Percentiles rank a stretch among this genome's conserved stretches.
Conservation (phyloP, 257 asterid species). For the Oldenlandia corymbosa region DNA sequence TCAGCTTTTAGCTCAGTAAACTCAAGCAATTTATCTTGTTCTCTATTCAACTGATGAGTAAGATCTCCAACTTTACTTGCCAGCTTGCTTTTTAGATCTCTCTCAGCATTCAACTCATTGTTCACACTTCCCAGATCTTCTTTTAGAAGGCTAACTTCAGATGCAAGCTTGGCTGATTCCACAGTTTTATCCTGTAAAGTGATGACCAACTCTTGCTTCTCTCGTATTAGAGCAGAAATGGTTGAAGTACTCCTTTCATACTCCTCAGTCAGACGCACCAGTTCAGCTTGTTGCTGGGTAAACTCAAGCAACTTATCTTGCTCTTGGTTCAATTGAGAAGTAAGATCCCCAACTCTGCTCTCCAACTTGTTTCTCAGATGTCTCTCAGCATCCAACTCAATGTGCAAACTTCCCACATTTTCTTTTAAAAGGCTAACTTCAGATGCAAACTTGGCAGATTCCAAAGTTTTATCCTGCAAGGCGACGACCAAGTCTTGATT, state of each 20-base stretch:
- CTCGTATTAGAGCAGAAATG: slow-evolving; percentile 42
- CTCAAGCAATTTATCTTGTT: slow-evolving; percentile 30
- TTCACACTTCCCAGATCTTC: slow-evolving; percentile 41
- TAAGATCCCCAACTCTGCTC: slow-evolving; percentile 46
- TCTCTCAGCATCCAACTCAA: slow-evolving; percentile 45
- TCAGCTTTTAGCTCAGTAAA: slow-evolving; percentile 47
- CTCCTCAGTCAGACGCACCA: slow-evolving; percentile 51
- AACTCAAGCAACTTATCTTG: slow-evolving; percentile 32
- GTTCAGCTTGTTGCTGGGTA: slow-evolving; percentile 46
- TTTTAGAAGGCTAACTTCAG: slow-evolving; percentile 46
- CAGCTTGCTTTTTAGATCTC: slow-evolving; percentile 40
- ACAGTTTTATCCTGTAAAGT: slow-evolving; percentile 42
- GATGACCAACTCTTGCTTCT: slow-evolving; percentile 45
- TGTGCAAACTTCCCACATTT: slow-evolving; percentile 37
- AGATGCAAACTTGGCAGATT: slow-evolving; percentile 46
- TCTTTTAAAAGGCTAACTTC: slow-evolving; percentile 49
- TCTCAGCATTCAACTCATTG: slow-evolving; percentile 45
- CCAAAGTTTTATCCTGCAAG: slow-evolving; percentile 45
- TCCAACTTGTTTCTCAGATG: slow-evolving; percentile 45
- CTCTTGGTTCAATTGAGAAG: slow-evolving; percentile 37
- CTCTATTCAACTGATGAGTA: slow-evolving; percentile 37
- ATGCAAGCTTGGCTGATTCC: slow-evolving; percentile 49
- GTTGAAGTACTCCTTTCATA: slow-evolving; percentile 38
- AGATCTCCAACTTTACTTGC: slow-evolving; percentile 50
- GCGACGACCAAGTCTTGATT: slow-evolving; percentile 43